Conservation (phyloP, 768 basidiomycete species). For the Rhizopogon sp. region DNA sequence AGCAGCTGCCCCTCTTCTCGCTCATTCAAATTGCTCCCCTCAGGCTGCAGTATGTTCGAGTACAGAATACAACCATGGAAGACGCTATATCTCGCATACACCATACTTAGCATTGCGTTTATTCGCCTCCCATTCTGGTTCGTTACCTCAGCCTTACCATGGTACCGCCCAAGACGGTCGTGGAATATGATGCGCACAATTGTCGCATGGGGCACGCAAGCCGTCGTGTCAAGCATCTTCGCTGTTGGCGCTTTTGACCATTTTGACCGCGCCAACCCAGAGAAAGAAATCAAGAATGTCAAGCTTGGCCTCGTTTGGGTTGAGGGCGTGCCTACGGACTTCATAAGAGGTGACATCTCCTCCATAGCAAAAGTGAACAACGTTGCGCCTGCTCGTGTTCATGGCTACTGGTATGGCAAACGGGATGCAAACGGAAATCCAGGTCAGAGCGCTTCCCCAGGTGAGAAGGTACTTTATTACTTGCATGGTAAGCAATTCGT, state of each 20-base stretch:
- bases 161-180: conserved; percentile 19
- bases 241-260: neutral
- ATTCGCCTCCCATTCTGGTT: conserved; percentile 16
- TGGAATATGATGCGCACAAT: conserved; percentile 39
- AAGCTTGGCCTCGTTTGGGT: conserved; percentile 25
- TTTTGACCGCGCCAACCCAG: neutral
- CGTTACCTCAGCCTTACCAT: conserved; percentile 8
- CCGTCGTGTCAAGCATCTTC: neutral
- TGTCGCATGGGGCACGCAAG: conserved; percentile 12
- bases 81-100: conserved; percentile 6
- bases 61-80: conserved; percentile 14
- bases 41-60: conserved; percentile 4
- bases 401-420: conserved; percentile 32
- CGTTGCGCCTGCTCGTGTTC: conserved; percentile 23
- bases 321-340: conserved; percentile 22
- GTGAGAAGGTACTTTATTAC: conserved; percentile 29
- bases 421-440: conserved; percentile 11
- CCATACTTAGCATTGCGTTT: conserved; percentile 2
- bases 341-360: conserved; percentile 26
- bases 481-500: conserved; percentile 21
- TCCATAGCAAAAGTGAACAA: conserved; percentile 22
- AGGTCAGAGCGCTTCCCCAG: conserved; percentile 16
- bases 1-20: too few relatives aligned
- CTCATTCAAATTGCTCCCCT: too few relatives aligned
- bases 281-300: neutral